Conservation (phyloP, 495 filamentous ascomycete species). For the Aspergillus egyptiacus region DNA sequence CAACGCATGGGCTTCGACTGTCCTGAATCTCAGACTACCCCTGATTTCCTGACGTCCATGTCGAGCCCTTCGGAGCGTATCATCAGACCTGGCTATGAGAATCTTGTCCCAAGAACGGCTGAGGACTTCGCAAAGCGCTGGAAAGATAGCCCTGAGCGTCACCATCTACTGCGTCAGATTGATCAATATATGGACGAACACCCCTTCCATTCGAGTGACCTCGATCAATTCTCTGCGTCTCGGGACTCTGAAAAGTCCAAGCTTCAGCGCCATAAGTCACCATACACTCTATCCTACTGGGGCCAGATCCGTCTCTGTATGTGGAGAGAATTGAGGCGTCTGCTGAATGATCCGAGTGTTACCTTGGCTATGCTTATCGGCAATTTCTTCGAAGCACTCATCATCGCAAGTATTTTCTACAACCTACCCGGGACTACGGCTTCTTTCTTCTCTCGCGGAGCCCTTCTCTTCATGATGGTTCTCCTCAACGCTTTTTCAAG, state of each 20-base stretch:
- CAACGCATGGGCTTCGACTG: slow-evolving; percentile 45
- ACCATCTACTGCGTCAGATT: slow-evolving; percentile 37
- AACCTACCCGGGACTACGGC: slow-evolving; percentile 52
- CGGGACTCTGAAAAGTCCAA: no score
- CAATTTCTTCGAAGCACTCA: slow-evolving; percentile 63
- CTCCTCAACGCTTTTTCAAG: neutral
- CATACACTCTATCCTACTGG: slow-evolving; percentile 29
- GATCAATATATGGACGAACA: no score
- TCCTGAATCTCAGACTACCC: slow-evolving; percentile 54
- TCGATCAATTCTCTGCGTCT: no score
- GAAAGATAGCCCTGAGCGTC: slow-evolving; percentile 47
- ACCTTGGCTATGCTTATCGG: slow-evolving; percentile 59
- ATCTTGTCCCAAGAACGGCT: slow-evolving; percentile 59
- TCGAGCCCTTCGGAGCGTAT: slow-evolving; percentile 60
- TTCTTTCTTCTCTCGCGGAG: slow-evolving; percentile 67
- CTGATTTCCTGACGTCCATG: slow-evolving; percentile 69
- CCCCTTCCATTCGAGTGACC: no score
- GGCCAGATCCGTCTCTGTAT: slow-evolving; percentile 37
- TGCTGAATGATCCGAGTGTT: slow-evolving; percentile 61
- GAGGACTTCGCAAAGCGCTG: slow-evolving; percentile 63
- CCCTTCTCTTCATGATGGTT: slow-evolving; percentile 26
- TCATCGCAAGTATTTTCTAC: slow-evolving; percentile 75
- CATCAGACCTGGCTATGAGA: slow-evolving; percentile 54
- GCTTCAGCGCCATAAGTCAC: no score
- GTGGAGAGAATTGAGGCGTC: slow-evolving; percentile 36